Percentiles rank a stretch among this genome's conserved stretches.
Conservation (phyloP, 345 rosid genomes). For the Gossypium rotundifolium region DNA sequence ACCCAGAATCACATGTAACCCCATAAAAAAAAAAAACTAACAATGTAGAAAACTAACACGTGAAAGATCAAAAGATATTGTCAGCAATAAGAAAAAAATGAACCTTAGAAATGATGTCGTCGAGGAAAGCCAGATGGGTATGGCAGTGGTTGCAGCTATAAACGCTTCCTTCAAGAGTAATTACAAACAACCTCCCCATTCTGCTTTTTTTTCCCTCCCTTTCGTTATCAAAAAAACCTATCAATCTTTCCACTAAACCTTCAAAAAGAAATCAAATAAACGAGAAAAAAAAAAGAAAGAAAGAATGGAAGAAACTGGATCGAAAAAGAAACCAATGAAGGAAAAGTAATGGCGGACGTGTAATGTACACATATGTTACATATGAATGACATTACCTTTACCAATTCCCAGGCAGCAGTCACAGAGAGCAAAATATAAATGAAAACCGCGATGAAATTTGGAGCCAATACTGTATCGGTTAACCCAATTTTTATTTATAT, state of each 20-base stretch:
- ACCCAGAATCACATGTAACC: neutral
- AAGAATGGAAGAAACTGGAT: neutral
- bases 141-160: slow-evolving; percentile 73
- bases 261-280: slow-evolving; percentile 3
- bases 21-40: neutral
- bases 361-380: neutral
- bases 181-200: slow-evolving; percentile 68
- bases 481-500: neutral
- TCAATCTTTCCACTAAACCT: neutral
- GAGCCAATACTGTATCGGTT: neutral
- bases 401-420: neutral
- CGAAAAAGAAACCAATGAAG: neutral
- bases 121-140: slow-evolving; percentile 48
- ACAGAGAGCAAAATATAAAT: neutral
- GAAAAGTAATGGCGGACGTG: neutral
- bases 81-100: neutral
- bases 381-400: neutral
- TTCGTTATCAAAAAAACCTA: too few relatives aligned
- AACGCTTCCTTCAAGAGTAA: slow-evolving; percentile 49
- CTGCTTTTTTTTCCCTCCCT: neutral
- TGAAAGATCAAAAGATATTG: neutral
- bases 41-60: neutral
- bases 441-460: neutral
- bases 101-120: slow-evolving; percentile 67
- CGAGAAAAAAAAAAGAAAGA: neutral